phyloP scores from a whole-genome alignment of 1,284 basidiomycete genomes.

The Tylopilus orsonianus region DNA sequence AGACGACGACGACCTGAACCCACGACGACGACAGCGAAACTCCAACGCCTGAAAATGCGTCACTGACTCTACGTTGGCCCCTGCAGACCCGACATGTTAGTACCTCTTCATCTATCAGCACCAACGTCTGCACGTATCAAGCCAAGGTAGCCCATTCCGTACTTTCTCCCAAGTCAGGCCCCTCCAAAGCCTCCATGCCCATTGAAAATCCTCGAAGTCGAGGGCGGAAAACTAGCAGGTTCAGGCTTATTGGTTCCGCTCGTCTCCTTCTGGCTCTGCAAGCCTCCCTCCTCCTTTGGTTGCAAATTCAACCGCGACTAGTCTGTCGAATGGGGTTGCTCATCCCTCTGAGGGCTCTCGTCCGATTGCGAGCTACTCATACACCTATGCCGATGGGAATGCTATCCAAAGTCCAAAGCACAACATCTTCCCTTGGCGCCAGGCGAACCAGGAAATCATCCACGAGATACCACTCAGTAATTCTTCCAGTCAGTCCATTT shows the following conservation, averaged over 20 bases:
- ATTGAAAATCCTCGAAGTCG: constrained; percentile 27
- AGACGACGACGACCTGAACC: constrained; percentile 45
- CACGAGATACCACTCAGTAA: constrained; percentile 5
- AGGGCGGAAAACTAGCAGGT: constrained; percentile 31
- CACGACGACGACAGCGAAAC: constrained; percentile 45
- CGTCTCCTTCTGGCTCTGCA: constrained; percentile 28
- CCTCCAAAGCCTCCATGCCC: constrained; percentile 33
- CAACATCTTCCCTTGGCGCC: background rate
- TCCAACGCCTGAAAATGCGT: constrained; percentile 44
- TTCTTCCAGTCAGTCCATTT: background rate
- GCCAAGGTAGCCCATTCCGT: constrained; percentile 35
- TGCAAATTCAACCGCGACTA: constrained; percentile 7
- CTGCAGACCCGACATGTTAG: too few species aligned
- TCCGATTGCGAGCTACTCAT: constrained; percentile 3
- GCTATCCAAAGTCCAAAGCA: constrained; percentile 1
- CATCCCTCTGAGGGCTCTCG: constrained; percentile 1
- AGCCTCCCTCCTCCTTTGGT: constrained; percentile 22
- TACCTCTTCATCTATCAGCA: constrained; percentile 25
- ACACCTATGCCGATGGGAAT: constrained; percentile 3
- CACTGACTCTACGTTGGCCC: too few species aligned
- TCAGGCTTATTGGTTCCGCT: constrained; percentile 26
- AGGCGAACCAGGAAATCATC: constrained; percentile 18
- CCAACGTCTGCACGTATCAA: constrained; percentile 45
- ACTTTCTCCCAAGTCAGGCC: constrained; percentile 54
- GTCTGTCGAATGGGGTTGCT: constrained; percentile 1